Evolutionary conservation across 2,329 filamentous ascomycete species (phyloP).

Genomic region (Raffaelea albimanens): DNA sequence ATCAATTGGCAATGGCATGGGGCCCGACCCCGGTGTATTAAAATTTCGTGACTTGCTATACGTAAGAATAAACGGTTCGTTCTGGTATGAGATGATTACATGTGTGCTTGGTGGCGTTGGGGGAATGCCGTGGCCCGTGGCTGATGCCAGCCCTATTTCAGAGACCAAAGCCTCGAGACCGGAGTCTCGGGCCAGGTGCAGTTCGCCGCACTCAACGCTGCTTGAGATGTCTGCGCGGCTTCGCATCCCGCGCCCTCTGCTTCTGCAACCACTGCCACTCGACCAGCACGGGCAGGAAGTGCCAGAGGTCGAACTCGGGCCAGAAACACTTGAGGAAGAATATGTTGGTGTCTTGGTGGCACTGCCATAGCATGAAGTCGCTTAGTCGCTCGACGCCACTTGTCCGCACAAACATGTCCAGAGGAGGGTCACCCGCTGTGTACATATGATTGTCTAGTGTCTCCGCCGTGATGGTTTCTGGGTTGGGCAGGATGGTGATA

Average conservation of each 20-base stretch:
- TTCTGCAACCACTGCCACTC: conserved; percentile 73
- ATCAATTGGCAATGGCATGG: too few relatives aligned
- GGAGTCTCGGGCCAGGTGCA: too few relatives aligned
- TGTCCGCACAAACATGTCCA: conserved; percentile 86
- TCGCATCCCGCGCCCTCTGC: conserved; percentile 42
- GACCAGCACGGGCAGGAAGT: conserved; percentile 83
- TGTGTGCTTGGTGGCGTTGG: too few relatives aligned
- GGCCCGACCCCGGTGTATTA: too few relatives aligned
- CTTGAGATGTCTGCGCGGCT: conserved; percentile 26
- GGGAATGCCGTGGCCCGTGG: too few relatives aligned
- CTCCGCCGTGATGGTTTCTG: conserved; percentile 76
- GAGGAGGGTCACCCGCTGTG: conserved; percentile 72
- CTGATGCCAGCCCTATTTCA: too few relatives aligned
- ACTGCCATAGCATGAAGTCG: conserved; percentile 99
- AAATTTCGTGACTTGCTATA: too few relatives aligned
- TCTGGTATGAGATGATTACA: too few relatives aligned
- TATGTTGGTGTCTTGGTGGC: conserved; percentile 83
- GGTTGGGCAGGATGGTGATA: conserved; percentile 49
- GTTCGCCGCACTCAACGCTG: conserved; percentile 13
- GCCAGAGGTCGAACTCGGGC: conserved; percentile 92
- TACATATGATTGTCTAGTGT: conserved; percentile 82
- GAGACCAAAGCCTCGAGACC: too few relatives aligned
- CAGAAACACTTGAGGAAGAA: conserved; percentile 88
- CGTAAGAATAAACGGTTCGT: too few relatives aligned
- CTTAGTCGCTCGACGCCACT: conserved; percentile 88